Conservation (phyloP, 176 grass and related monocot species). For the Bolboschoenus planiculmis region DNA sequence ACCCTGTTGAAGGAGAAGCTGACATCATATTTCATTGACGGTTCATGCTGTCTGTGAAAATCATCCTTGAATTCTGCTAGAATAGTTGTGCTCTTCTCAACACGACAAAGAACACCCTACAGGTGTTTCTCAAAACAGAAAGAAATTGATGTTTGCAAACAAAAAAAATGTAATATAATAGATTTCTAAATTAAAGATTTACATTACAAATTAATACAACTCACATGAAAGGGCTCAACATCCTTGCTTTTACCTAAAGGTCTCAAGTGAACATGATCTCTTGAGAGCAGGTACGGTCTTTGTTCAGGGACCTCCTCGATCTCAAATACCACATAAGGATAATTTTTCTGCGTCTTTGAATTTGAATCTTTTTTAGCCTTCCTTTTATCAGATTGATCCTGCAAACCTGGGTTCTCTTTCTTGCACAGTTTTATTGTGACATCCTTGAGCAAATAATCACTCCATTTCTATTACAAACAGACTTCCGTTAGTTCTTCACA, state of each 20-base stretch:
- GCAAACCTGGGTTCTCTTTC: not conserved
- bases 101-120: conserved; percentile 18
- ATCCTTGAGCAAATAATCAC: conserved; percentile 15
- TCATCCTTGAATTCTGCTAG: conserved; percentile 25
- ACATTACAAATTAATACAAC: not conserved
- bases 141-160: not conserved
- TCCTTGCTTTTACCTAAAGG: not conserved
- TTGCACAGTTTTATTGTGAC: not conserved
- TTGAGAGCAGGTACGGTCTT: conserved; percentile 34
- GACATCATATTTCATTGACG: conserved; percentile 19
- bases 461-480: conserved; percentile 30
- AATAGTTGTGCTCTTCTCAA: not conserved
- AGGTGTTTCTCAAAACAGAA: not conserved
- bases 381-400: not conserved
- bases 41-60: conserved; percentile 28
- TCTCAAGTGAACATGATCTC: conserved; percentile 24
- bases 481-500: not conserved
- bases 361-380: not conserved
- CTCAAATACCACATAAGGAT: conserved; percentile 26
- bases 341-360: not conserved
- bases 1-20: conserved; percentile 39
- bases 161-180: not conserved
- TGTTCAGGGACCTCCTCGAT: conserved; percentile 13
- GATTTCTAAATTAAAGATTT: not conserved
- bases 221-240: conserved; percentile 12